phyloP scores from a whole-genome alignment of 139 green algal species.

The Picochlorum costavermella region DNA sequence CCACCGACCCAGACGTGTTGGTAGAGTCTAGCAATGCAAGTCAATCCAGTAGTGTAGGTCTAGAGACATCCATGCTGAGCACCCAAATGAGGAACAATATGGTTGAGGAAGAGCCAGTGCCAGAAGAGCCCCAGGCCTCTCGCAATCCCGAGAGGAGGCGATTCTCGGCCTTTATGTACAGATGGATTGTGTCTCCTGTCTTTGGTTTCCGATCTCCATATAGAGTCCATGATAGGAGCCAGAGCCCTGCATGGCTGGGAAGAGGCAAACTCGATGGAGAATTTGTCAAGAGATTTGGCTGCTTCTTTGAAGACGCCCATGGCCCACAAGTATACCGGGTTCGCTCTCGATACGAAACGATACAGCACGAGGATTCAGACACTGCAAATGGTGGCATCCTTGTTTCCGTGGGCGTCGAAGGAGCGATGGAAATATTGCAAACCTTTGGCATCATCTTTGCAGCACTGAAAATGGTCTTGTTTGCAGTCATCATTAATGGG shows the following conservation, averaged over 20 bases:
- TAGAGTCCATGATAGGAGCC: background rate
- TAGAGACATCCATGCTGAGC: background rate
- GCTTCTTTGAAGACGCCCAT: conserved; percentile 26
- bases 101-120: background rate
- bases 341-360: conserved; percentile 12
- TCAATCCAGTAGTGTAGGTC: too few species aligned
- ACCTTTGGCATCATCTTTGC: conserved; percentile 28
- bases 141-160: background rate
- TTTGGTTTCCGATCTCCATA: conserved; percentile 20
- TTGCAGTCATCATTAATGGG: conserved; percentile 28
- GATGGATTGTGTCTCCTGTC: conserved; percentile 15
- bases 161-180: background rate
- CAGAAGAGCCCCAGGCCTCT: background rate
- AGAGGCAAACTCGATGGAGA: conserved; percentile 18
- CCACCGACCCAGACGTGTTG: background rate
- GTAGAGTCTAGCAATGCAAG: background rate
- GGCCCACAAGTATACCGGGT: conserved; percentile 22
- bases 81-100: background rate
- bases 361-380: background rate
- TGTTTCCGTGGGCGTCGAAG: conserved; percentile 11
- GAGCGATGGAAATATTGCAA: conserved; percentile 19
- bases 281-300: conserved; percentile 28
- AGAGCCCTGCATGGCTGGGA: conserved; percentile 16
- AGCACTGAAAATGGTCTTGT: conserved; percentile 25
- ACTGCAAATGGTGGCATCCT: conserved; percentile 12